Percentiles rank a stretch among this genome's conserved stretches.
These are phyloP conservation scores for Pilobolus umbonatus DNA, from an alignment of 192 early-diverging fungal genomes.

Conservation along the genomic window DNA sequence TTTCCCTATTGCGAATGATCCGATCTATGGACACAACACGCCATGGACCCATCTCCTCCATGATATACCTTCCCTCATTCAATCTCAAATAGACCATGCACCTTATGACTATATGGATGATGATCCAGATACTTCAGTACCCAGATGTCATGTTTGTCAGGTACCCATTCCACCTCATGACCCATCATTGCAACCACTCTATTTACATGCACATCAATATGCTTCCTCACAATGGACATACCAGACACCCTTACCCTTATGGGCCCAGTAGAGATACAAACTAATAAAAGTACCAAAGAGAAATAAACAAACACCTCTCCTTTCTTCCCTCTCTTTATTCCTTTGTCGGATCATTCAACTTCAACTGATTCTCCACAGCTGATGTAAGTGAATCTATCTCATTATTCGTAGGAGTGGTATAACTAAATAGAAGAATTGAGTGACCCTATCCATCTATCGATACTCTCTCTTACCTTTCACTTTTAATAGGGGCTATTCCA, in stretches of 20 bases:
- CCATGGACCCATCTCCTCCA: constrained; percentile 48
- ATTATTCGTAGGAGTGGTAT: neutral
- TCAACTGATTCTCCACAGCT: neutral
- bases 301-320: neutral
- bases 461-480: too few species aligned
- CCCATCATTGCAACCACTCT: constrained; percentile 74
- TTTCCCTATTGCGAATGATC: constrained; percentile 90
- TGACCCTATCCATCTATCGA: too few species aligned
- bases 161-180: constrained; percentile 51
- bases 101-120: constrained; percentile 17
- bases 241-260: constrained; percentile 72
- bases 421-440: too few species aligned
- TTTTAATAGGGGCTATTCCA: constrained; percentile 31
- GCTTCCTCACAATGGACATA: constrained; percentile 66
- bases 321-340: neutral
- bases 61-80: neutral
- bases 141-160: constrained; percentile 54
- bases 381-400: neutral
- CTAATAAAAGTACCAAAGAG: too few species aligned
- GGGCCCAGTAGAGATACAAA: constrained; percentile 68
- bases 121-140: neutral
- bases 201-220: constrained; percentile 86
- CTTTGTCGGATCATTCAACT: neutral
- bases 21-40: constrained; percentile 70
- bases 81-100: neutral